Conservation (phyloP, 768 basidiomycete species). For the Pleurotus eryngii region DNA sequence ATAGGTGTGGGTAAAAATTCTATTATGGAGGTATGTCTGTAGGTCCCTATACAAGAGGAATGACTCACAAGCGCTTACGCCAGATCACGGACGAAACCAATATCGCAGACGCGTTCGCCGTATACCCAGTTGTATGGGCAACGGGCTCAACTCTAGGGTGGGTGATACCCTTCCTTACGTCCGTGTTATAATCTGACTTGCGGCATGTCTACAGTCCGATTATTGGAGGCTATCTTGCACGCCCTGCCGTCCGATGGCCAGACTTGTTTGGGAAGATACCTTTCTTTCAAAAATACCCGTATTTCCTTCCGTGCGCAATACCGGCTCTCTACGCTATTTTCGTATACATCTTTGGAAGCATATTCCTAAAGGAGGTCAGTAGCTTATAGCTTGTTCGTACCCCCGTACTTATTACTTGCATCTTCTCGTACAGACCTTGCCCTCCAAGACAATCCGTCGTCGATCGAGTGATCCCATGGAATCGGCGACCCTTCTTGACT, state of each 20-base stretch:
- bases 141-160: constrained; percentile 3
- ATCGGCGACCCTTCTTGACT: neutral
- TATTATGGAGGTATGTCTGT: neutral
- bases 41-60: neutral
- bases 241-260: constrained; percentile 47
- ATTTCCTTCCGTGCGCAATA: constrained; percentile 49
- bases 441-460: neutral
- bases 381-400: no score
- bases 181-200: neutral
- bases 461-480: neutral
- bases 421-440: neutral
- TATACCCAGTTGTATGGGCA: constrained; percentile 8
- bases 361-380: constrained; percentile 3
- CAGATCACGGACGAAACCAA: constrained; percentile 41
- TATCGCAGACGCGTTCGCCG: constrained; percentile 23
- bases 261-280: constrained; percentile 37
- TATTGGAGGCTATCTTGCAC: constrained; percentile 45
- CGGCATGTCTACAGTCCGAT: constrained; percentile 31
- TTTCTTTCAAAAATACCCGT: constrained; percentile 45
- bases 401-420: neutral
- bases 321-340: constrained; percentile 40
- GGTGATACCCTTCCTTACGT: neutral
- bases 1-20: constrained; percentile 4
- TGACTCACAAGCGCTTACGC: constrained; percentile 39
- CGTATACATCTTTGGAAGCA: neutral